Evolutionary conservation across 768 basidiomycete species (phyloP).

Genomic region (Zangia roseola): DNA sequence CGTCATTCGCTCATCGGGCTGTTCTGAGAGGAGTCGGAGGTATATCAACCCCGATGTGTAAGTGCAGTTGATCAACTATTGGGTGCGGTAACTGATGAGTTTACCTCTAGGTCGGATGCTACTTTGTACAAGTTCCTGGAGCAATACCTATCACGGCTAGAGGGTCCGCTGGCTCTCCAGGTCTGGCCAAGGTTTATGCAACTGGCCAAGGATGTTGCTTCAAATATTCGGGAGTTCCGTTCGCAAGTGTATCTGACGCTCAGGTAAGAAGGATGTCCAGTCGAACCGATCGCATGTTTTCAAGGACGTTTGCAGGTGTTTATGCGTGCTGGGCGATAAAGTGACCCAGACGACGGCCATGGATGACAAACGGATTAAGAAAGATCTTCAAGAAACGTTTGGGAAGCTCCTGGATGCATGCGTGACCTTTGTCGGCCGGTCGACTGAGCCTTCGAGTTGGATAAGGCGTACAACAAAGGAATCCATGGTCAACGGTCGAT

Average conservation of each 20-base stretch:
- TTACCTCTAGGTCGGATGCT: conserved; percentile 60
- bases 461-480: conserved; percentile 70
- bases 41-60: conserved; percentile 69
- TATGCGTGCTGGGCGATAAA: conserved; percentile 79
- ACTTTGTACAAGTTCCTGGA: conserved; percentile 86
- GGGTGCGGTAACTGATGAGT: conserved; percentile 1
- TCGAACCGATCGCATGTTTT: conserved; percentile 7
- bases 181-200: conserved; percentile 83
- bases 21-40: conserved; percentile 59
- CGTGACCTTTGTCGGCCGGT: conserved; percentile 69
- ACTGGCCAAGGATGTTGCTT: conserved; percentile 76
- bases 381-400: conserved; percentile 91
- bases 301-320: conserved; percentile 48
- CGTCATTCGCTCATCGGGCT: conserved; percentile 50
- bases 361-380: conserved; percentile 84
- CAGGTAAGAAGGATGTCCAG: conserved; percentile 46
- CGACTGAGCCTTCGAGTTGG: conserved; percentile 77
- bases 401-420: conserved; percentile 82
- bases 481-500: conserved; percentile 62
- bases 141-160: conserved; percentile 76
- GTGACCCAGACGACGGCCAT: conserved; percentile 86
- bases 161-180: conserved; percentile 90
- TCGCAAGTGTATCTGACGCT: conserved; percentile 69
- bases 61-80: conserved; percentile 21
- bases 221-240: conserved; percentile 65